phyloP scores from a whole-genome alignment of 805 yeast genomes.

The Yarrowia sp. region DNA sequence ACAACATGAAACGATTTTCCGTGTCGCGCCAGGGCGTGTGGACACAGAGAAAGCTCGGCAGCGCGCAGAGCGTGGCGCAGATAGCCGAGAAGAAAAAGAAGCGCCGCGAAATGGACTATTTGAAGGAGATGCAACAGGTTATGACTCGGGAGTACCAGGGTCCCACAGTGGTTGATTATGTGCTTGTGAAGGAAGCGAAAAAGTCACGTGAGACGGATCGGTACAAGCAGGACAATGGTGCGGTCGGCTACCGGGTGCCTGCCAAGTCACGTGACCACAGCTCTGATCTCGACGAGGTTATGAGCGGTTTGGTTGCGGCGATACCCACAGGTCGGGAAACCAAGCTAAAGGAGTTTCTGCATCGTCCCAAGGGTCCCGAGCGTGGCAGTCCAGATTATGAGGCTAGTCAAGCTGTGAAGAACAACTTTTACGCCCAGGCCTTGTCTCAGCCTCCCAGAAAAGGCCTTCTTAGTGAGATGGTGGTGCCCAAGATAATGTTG shows the following conservation, averaged over 20 bases:
- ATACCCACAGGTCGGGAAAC: too few relatives aligned
- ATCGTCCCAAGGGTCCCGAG: neutral
- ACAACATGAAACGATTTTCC: neutral
- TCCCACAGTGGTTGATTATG: neutral
- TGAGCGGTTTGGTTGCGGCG: neutral
- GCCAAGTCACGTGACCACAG: conserved; percentile 2
- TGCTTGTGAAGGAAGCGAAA: neutral
- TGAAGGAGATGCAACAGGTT: conserved; percentile 5
- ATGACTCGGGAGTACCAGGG: conserved; percentile 2
- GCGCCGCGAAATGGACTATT: conserved; percentile 20
- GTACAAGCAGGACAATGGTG: neutral
- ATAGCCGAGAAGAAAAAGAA: neutral
- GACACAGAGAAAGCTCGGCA: neutral
- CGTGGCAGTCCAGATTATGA: neutral
- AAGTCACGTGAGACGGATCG: neutral
- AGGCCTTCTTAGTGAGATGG: neutral
- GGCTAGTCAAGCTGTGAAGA: neutral
- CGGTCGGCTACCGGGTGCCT: conserved; percentile 9
- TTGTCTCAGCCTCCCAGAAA: conserved; percentile 11
- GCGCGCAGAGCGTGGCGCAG: neutral
- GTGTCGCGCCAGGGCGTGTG: neutral
- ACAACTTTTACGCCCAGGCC: conserved; percentile 27
- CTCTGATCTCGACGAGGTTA: neutral
- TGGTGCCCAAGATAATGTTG: conserved; percentile 2
- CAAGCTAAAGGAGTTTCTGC: neutral